Evolutionary conservation across 202 grass and related monocot genomes (phyloP), one percentile per base, ranked within the genome.

Genomic region (Elaeis oleifera): DNA sequence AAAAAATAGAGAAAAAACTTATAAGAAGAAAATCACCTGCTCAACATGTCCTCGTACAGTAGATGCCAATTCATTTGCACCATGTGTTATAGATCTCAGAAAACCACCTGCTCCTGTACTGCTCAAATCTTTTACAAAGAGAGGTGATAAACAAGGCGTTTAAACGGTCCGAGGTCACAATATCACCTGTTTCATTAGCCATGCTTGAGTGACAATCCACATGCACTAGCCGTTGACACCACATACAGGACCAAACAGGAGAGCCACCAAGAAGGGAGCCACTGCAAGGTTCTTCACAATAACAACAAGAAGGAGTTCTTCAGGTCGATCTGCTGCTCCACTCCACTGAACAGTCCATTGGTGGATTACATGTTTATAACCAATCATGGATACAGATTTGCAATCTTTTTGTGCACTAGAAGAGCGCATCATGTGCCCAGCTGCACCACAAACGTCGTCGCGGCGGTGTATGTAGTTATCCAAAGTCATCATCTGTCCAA

Each of bases 181-280:
- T 81, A 78, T 96, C 91, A 27, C 82, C 84, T 4, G 87, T 96
- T 80, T 96, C 79, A 63, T 79, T 83, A 18, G 87, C 84, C 51
- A 90, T 62, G 59, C 66, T 85, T 57, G 57, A 74, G 70, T 96
- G 91, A 70, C 87, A 96, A 78, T 90, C 87, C 59, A 96, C 87
- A 76, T 96, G 91, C 49, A 96, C 87, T 14, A 85, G 53, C 25
- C 83, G 53, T 60, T 96, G 91, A 68, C 87, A 96, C 91, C 91
- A 96, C 91, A 96, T 83, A 49, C 91, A 96, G 60, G 79, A 88
- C 91, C 91, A 96, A 76, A 96, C 74, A 18, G 91, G 91, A 54
- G 83, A 77, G 16, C 85, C 86, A 3, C 81, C 81, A 0, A 96
- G 84, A 54, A 90, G 76, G 65, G 82, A 83, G 53, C 91, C 91